Evolutionary conservation across 352 stramenopile species (phyloP), one percentile per base, ranked within the genome.

Genomic region (Globisporangium carolinianum): DNA sequence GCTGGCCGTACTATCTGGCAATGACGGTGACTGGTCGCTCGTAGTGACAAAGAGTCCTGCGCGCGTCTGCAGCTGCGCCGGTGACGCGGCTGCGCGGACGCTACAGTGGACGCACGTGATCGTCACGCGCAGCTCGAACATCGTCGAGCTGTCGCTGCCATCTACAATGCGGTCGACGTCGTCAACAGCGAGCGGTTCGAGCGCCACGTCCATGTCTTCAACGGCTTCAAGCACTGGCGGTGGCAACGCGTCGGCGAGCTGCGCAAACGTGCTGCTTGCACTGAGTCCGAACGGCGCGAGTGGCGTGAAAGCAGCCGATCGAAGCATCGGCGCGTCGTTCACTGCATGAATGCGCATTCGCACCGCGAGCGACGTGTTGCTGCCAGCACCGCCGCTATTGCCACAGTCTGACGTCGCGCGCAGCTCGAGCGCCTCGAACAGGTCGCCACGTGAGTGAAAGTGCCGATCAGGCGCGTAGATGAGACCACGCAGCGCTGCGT

Each of bases 391-490:
- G 47, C 10, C 47, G 24, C 24, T 32, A 1, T 14, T 6, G 35
- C 47, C 24, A 36, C 46, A 55, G 24, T 24, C 39, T 15, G 49
- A 35, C 52, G 47, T 54, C 39, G 43, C 52, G 6, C 42, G 56
- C 63, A 59, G 50, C 9, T 14, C 37, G 36, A 88, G 76, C 43
- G 69, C 74, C 5, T 81, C 61, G 10, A 68, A 54, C 9, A 71
- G 57, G 46, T 67, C 67, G 32, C 64, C 66, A 47, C 64, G 58
- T 11, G 79, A 79, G 67, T 83, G 79, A 42, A 77, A 89, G 54
- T 89, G 56, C 4, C 66, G 57, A 18, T 61, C 61, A 1, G 75
- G 73, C 17, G 73, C 76, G 53, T 77, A 91, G 53, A 89, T 67
- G 54, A 91, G 67, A 8, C 73, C 75, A 8, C 47, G 48, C 35